Percentiles rank a stretch among this genome's conserved stretches.
Evolutionary conservation across 225 moss, liverwort and hornwort species (phyloP).

Genomic region (Marchantia polymorpha): DNA sequence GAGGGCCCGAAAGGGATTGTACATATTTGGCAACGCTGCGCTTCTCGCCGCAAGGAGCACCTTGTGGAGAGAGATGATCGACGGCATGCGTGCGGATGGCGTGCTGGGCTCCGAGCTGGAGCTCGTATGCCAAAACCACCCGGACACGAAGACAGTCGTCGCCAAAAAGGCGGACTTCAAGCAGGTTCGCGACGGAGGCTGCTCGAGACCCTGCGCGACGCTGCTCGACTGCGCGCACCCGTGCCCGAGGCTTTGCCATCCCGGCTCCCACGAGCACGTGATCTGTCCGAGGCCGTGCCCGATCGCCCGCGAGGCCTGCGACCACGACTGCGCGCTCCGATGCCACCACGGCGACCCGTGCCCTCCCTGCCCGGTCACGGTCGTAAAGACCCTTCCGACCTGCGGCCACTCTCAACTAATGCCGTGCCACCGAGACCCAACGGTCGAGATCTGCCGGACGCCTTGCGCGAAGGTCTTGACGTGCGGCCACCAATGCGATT

Average conservation of each 20-base stretch:
- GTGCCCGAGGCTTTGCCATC: conserved; percentile 55
- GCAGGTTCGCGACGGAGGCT: conserved; percentile 51
- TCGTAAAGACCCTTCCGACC: conserved; percentile 22
- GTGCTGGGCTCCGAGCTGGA: conserved; percentile 36
- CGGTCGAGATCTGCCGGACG: conserved; percentile 10
- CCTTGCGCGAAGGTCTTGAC: no score
- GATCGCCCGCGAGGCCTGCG: conserved; percentile 18
- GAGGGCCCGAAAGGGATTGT: conserved; percentile 50
- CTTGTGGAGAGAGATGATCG: conserved; percentile 35
- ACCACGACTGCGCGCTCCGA: conserved; percentile 21
- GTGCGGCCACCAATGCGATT: no score
- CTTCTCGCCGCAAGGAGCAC: conserved; percentile 38
- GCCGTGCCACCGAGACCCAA: conserved; percentile 16
- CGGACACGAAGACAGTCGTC: conserved; percentile 25
- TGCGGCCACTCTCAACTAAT: conserved; percentile 29
- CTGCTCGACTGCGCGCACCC: conserved; percentile 48
- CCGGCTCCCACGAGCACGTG: conserved; percentile 33
- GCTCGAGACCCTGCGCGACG: conserved; percentile 37
- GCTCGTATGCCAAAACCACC: conserved; percentile 45
- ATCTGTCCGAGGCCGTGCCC: conserved; percentile 44
- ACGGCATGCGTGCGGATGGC: conserved; percentile 19
- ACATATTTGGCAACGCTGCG: conserved; percentile 50
- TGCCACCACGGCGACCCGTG: conserved; percentile 38
- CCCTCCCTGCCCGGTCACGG: conserved; percentile 22
- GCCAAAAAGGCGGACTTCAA: conserved; percentile 32